Conservation (phyloP, 176 grass and related monocot genomes). For the Areca catechu region DNA sequence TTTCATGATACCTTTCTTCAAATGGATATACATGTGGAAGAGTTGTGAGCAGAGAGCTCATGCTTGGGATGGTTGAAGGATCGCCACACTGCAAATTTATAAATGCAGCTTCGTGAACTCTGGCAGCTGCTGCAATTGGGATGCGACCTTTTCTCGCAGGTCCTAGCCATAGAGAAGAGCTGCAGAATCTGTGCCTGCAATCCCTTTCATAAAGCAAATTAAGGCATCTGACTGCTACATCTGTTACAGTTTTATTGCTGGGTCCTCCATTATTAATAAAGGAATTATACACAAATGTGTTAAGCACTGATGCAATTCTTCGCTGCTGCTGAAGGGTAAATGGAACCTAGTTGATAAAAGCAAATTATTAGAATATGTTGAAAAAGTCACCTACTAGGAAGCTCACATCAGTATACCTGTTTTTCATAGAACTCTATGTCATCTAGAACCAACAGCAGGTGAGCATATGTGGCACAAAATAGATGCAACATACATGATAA, state of each 20-base stretch:
- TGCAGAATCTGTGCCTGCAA: slow-evolving; percentile 78
- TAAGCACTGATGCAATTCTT: slow-evolving; percentile 73
- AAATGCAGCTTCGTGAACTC: slow-evolving; percentile 77
- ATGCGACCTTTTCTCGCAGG: slow-evolving; percentile 68
- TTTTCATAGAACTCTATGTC: slow-evolving; percentile 98
- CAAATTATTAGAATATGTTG: slow-evolving; percentile 7
- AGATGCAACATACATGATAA: slow-evolving; percentile 58
- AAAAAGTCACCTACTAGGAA: background rate
- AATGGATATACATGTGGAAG: slow-evolving; percentile 95
- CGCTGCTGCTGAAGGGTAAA: slow-evolving; percentile 68
- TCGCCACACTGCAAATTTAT: slow-evolving; percentile 25
- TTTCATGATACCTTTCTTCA: slow-evolving; percentile 63
- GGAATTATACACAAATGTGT: slow-evolving; percentile 94
- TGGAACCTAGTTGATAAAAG: slow-evolving; percentile 46
- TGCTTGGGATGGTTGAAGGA: slow-evolving; percentile 34
- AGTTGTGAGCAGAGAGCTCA: slow-evolving; percentile 63
- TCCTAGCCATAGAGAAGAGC: slow-evolving; percentile 69
- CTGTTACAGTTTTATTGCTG: slow-evolving; percentile 43
- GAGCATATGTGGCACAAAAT: slow-evolving; percentile 86
- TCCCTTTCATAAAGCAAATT: slow-evolving; percentile 95
- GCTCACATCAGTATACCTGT: slow-evolving; percentile 41
- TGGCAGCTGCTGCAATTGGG: slow-evolving; percentile 71
- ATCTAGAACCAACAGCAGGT: slow-evolving; percentile 85
- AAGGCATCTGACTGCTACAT: slow-evolving; percentile 78
- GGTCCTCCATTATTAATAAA: slow-evolving; percentile 47